Evolutionary conservation across 441 rosid species (phyloP).

Genomic region (Iberis amara): DNA sequence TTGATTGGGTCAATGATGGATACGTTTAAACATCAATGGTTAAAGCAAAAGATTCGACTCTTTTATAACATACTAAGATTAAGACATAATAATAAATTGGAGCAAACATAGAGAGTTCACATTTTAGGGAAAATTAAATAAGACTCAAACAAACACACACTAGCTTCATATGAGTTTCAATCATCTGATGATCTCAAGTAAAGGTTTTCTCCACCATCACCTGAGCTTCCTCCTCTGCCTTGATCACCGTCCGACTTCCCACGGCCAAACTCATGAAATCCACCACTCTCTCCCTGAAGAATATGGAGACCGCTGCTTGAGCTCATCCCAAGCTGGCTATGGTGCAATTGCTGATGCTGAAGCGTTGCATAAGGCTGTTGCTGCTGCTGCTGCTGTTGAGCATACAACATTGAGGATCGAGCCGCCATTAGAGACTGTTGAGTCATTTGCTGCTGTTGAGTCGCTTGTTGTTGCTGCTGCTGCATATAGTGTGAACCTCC

Average conservation of each 20-base stretch:
- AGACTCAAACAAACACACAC: conserved; percentile 5
- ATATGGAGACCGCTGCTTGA: conserved; percentile 74
- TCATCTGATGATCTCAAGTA: conserved; percentile 79
- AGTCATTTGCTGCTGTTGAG: conserved; percentile 69
- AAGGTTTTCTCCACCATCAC: conserved; percentile 80
- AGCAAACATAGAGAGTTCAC: conserved; percentile 15
- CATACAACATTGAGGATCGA: conserved; percentile 79
- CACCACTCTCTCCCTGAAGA: conserved; percentile 75
- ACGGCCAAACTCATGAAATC: conserved; percentile 75
- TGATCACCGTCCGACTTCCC: conserved; percentile 83
- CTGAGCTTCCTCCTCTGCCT: conserved; percentile 78
- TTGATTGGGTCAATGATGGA: no score
- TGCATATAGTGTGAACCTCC: conserved; percentile 78
- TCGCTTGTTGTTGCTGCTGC: conserved; percentile 43
- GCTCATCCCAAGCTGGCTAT: conserved; percentile 87
- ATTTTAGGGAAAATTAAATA: conserved; percentile 1
- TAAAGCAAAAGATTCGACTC: no score
- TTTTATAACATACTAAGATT: conserved; percentile 5
- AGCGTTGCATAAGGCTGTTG: conserved; percentile 72
- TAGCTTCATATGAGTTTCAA: conserved; percentile 54
- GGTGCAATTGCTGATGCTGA: conserved; percentile 64
- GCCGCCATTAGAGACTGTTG: conserved; percentile 91
- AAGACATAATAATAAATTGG: conserved; percentile 26
- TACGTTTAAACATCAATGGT: no score
- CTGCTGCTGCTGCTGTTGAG: conserved; percentile 70